A percentile compares a stretch with the other conserved stretches of the same genome.
Conservation (phyloP, 225 moss, liverwort and hornwort species). For the Antitrichia curtipendula region DNA sequence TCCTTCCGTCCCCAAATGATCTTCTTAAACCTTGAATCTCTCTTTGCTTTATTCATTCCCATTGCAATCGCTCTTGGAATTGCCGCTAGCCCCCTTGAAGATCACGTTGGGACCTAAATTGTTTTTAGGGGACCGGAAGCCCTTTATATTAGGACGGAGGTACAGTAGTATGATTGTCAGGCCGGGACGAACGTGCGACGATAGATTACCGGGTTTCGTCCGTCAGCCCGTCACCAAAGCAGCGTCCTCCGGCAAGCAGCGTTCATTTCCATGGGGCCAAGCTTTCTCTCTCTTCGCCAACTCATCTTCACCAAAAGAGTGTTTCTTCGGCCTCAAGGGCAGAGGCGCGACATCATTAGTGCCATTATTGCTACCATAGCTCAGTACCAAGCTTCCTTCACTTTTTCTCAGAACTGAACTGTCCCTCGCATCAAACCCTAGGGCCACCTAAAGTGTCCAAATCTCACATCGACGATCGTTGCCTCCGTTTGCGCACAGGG, state of each 20-base stretch:
- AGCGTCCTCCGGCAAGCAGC: background rate
- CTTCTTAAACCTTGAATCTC: background rate
- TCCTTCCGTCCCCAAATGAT: background rate
- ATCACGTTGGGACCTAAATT: no score
- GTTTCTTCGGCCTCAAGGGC: background rate
- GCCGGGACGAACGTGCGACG: background rate
- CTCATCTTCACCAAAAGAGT: background rate
- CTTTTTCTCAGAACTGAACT: no score
- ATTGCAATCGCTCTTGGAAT: background rate
- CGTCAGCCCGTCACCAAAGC: background rate
- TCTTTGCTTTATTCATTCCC: background rate
- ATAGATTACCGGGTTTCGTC: background rate
- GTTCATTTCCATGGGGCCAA: background rate
- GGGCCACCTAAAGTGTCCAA: background rate
- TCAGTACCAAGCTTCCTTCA: background rate
- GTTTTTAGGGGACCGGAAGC: no score
- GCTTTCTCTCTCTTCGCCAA: background rate
- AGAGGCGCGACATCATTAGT: background rate
- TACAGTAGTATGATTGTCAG: no score
- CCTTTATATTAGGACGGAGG: no score
- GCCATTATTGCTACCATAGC: background rate
- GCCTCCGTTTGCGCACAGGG: background rate
- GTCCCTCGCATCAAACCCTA: background rate
- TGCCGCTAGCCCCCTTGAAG: rapidly evolving
- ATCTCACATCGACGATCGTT: background rate